These are phyloP conservation scores for Phytophthora nicotianae DNA, from an alignment of 352 stramenopile genomes.

Conservation along the genomic window DNA sequence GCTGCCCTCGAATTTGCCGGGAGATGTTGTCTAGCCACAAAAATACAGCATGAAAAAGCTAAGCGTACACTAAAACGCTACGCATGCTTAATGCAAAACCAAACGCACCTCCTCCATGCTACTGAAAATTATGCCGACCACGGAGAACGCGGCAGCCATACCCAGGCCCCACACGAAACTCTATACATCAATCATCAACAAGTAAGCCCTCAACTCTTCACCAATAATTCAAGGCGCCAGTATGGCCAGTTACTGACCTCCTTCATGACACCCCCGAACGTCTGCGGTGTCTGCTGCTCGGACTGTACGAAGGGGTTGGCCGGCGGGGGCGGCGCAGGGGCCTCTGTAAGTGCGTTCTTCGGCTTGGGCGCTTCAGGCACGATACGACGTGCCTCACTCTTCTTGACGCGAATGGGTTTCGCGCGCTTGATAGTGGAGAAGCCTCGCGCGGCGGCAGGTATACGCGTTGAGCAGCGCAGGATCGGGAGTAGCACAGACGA, in stretches of 20 bases:
- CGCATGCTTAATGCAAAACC: neutral
- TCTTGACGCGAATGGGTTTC: conserved; percentile 73
- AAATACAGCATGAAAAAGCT: neutral
- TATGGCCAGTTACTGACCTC: conserved; percentile 34
- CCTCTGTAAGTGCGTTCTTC: conserved; percentile 48
- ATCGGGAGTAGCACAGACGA: conserved; percentile 11
- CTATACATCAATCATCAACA: conserved; percentile 32
- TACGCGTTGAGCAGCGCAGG: conserved; percentile 12
- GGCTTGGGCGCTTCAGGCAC: conserved; percentile 56
- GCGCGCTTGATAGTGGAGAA: conserved; percentile 58
- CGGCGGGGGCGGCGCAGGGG: conserved; percentile 24
- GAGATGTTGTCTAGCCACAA: conserved; percentile 19
- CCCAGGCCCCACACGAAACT: conserved; percentile 82
- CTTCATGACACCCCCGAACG: conserved; percentile 71
- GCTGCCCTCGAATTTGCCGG: conserved; percentile 32
- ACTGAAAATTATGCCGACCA: conserved; percentile 72
- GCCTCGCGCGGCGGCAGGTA: conserved; percentile 21
- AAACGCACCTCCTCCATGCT: conserved; percentile 65
- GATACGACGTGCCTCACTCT: conserved; percentile 61
- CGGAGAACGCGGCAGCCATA: conserved; percentile 76
- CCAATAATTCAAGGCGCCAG: neutral
- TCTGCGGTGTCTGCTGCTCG: conserved; percentile 55
- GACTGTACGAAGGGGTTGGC: conserved; percentile 38
- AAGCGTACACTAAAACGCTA: conserved; percentile 1
- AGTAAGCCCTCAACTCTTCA: neutral